Evolutionary conservation across 2,329 filamentous ascomycete species (phyloP), one percentile per base, ranked within the genome.

Genomic region (Pseudogymnoascus destructans): DNA sequence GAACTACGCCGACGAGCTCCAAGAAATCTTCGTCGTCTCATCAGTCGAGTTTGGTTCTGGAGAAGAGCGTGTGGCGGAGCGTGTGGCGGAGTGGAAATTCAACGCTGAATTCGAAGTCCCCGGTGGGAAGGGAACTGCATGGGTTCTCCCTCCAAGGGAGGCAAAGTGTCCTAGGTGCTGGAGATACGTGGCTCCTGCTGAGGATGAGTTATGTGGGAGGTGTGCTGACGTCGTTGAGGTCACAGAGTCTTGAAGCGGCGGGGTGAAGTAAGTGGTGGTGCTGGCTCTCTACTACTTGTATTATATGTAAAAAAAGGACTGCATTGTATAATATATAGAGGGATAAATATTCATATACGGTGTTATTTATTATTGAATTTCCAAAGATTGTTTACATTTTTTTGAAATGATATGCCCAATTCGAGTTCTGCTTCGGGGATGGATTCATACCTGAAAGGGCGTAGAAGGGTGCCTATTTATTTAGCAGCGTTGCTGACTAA

Each of bases 141-240:
- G 62, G 60, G 61, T 74, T 4, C 40, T 71, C 54, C 72, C 77
- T 8, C 77, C 83, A 0, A 69, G 70, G 11, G 71, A 73, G 10
- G 72, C 77, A 52, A 98, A 97, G 71, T 98, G 93, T 69, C 77
- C 81, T 0, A 78, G 93, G 56, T 98, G 93, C 73, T 98, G 93
- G 93, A 81, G 86, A 61, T 95, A 89, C 70, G 77, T 86, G 21
- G 84, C 86, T n/a, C 74, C 79, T n/a, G 72, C 72, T 54, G 77
- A 85, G 64, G 81, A 86, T 15, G 70, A 74, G 36, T 73, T 95
- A 15, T 97, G 92, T 70, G 72, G 71, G 55, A 76, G 89, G 67
- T 97, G 92, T 69, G 81, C 84, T 27, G 78, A 81, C 10, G 80
- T 85, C 33, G 78, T 92, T 5, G 46, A 19, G 25, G n/a, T n/a